Conservation (phyloP, 495 filamentous ascomycete species). For the Mytilinidion resinicola region DNA sequence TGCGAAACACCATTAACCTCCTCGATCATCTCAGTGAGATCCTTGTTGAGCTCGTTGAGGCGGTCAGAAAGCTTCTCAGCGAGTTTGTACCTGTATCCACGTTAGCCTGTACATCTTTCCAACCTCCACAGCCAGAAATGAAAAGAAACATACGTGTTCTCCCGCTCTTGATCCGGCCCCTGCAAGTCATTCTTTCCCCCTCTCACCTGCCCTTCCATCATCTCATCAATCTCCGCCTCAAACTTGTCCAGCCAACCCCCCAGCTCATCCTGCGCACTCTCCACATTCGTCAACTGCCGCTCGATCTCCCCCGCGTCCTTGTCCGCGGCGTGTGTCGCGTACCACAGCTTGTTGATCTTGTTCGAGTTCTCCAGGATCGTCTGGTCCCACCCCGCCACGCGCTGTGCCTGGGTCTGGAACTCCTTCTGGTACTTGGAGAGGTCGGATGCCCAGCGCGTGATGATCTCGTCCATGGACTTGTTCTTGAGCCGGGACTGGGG, state of each 20-base stretch:
- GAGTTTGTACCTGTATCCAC: slow-evolving; percentile 40
- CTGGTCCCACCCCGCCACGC: slow-evolving; percentile 85
- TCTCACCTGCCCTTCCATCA: slow-evolving; percentile 64
- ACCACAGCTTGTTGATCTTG: slow-evolving; percentile 85
- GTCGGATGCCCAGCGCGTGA: slow-evolving; percentile 95
- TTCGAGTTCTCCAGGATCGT: slow-evolving; percentile 85
- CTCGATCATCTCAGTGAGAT: slow-evolving; percentile 90
- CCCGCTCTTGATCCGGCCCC: slow-evolving; percentile 88
- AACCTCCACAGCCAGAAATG: slow-evolving; percentile 2
- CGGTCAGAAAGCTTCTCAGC: slow-evolving; percentile 85
- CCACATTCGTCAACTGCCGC: slow-evolving; percentile 77
- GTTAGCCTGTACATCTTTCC: neutral
- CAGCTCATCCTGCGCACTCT: slow-evolving; percentile 86
- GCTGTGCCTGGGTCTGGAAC: slow-evolving; percentile 79
- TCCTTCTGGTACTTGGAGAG: slow-evolving; percentile 92
- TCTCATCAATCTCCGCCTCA: slow-evolving; percentile 78
- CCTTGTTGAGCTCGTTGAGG: slow-evolving; percentile 84
- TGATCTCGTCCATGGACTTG: slow-evolving; percentile 99
- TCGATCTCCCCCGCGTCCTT: slow-evolving; percentile 85
- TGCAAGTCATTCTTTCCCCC: slow-evolving; percentile 57
- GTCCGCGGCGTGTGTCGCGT: slow-evolving; percentile 83
- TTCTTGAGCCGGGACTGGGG: slow-evolving; percentile 86
- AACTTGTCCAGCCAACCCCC: slow-evolving; percentile 78
- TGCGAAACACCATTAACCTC: slow-evolving; percentile 87
- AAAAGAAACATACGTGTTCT: slow-evolving; percentile 60